Evolutionary conservation across 495 filamentous ascomycete genomes (phyloP).

Genomic region (Aspergillus sclerotiicarbonarius): DNA sequence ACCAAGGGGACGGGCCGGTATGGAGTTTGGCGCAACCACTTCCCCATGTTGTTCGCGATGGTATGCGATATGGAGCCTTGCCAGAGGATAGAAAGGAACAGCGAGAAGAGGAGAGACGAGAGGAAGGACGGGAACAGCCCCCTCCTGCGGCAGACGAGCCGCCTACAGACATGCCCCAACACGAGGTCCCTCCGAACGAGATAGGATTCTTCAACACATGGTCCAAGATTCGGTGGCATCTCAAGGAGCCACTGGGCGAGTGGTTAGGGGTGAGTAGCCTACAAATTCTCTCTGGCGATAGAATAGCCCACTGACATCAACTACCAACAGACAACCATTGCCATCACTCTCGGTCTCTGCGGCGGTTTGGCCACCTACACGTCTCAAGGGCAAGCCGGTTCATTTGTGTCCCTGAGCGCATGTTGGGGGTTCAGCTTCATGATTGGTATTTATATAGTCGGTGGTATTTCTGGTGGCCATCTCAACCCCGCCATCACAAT

Average conservation of each 20-base stretch:
- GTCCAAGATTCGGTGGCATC: constrained; percentile 18
- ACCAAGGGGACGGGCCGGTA: constrained; percentile 14
- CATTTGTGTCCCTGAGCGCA: constrained; percentile 13
- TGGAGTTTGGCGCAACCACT: constrained; percentile 34
- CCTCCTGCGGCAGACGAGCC: constrained; percentile 3
- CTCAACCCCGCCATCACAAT: constrained; percentile 59
- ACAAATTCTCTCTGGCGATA: no score
- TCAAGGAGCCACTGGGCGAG: constrained; percentile 25
- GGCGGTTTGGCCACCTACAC: constrained; percentile 15
- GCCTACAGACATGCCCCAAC: background rate
- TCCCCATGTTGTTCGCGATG: constrained; percentile 29
- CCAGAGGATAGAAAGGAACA: constrained; percentile 9
- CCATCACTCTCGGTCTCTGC: constrained; percentile 25
- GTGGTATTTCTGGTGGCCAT: constrained; percentile 52
- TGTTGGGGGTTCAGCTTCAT: constrained; percentile 43
- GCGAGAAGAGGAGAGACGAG: constrained; percentile 8
- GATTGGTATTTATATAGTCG: constrained; percentile 54
- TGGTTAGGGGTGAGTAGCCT: constrained; percentile 25
- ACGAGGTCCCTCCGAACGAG: constrained; percentile 5
- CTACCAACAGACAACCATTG: constrained; percentile 18
- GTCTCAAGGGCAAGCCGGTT: constrained; percentile 11
- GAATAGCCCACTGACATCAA: background rate
- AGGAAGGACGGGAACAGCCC: constrained; percentile 4
- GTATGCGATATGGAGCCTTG: constrained; percentile 19
- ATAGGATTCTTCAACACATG: constrained; percentile 23